Conservation (phyloP, 1,284 basidiomycete genomes). For the Jaminaea rosea region DNA sequence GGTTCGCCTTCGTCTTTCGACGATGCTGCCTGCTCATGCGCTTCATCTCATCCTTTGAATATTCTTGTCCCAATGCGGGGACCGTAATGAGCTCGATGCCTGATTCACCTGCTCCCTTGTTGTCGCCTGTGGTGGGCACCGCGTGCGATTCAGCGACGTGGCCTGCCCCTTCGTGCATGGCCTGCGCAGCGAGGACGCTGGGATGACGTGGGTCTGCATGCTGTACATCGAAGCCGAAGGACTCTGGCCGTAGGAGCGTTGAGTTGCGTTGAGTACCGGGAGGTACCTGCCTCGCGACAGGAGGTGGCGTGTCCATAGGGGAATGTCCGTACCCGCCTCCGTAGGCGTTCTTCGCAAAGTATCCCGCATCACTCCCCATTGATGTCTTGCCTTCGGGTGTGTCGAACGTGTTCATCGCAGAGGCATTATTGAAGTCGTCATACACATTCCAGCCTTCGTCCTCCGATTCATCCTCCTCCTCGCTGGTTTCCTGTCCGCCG, state of each 20-base stretch:
- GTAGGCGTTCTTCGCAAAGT: background rate
- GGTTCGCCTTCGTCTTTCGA: slow-evolving; percentile 1
- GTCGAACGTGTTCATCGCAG: slow-evolving; percentile 11
- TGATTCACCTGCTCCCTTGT: slow-evolving; percentile 7
- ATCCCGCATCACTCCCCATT: slow-evolving; percentile 11
- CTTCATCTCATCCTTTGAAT: slow-evolving; percentile 35
- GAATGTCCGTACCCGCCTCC: background rate
- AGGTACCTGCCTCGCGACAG: background rate
- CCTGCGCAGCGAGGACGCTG: background rate
- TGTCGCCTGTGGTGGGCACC: slow-evolving; percentile 15
- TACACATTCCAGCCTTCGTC: slow-evolving; percentile 38
- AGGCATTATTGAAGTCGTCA: slow-evolving; percentile 37
- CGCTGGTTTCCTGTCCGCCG: background rate
- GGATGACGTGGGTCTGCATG: slow-evolving; percentile 21
- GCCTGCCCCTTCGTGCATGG: background rate
- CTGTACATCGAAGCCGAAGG: slow-evolving; percentile 35
- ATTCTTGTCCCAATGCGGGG: slow-evolving; percentile 37
- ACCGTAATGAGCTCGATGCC: slow-evolving; percentile 42
- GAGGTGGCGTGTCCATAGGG: background rate
- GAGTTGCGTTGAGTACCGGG: background rate
- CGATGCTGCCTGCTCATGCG: background rate
- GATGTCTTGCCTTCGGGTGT: slow-evolving; percentile 12
- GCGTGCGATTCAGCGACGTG: slow-evolving; percentile 4
- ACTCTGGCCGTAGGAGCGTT: slow-evolving; percentile 19
- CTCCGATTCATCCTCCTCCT: background rate